phyloP scores from a whole-genome alignment of 2,329 filamentous ascomycete species.

The Ophiostoma angusticollis region DNA sequence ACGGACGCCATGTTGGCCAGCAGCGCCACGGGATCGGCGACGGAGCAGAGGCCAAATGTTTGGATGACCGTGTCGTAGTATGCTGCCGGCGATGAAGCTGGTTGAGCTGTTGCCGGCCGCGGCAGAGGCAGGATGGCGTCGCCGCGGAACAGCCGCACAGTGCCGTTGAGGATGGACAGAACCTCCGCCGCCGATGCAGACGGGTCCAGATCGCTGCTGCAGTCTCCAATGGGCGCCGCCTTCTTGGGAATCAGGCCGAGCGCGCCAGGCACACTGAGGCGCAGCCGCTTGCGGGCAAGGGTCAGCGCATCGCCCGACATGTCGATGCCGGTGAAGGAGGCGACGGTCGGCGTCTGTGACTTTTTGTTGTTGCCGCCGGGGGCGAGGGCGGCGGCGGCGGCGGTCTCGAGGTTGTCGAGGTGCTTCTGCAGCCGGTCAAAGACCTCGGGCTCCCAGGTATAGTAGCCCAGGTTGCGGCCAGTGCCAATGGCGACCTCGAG shows the following conservation, averaged over 20 bases:
- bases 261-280: constrained; percentile 28
- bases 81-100: not conserved
- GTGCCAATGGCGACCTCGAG: constrained; percentile 52
- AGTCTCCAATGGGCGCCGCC: constrained; percentile 26
- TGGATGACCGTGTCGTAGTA: constrained; percentile 53
- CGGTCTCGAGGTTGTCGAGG: not conserved
- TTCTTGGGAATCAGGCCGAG: constrained; percentile 26
- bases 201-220: not conserved
- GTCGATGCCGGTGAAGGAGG: constrained; percentile 49
- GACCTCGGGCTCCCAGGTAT: constrained; percentile 35
- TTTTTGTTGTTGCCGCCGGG: too few relatives aligned
- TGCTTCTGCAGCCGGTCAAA: too few relatives aligned
- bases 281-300: constrained; percentile 40
- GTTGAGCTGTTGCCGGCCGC: too few relatives aligned
- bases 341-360: constrained; percentile 20
- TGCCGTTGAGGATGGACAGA: constrained; percentile 13
- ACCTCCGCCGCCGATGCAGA: too few relatives aligned
- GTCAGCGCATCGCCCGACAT: constrained; percentile 48
- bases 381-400: too few relatives aligned
- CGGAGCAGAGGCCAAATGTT: constrained; percentile 53
- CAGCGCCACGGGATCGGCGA: constrained; percentile 41
- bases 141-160: constrained; percentile 18
- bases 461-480: constrained; percentile 47
- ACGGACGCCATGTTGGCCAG: constrained; percentile 39
- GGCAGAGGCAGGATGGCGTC: constrained; percentile 36